Base-by-base conservation (phyloP, 129 eudicot species). In the Calendula officinalis region DNA sequence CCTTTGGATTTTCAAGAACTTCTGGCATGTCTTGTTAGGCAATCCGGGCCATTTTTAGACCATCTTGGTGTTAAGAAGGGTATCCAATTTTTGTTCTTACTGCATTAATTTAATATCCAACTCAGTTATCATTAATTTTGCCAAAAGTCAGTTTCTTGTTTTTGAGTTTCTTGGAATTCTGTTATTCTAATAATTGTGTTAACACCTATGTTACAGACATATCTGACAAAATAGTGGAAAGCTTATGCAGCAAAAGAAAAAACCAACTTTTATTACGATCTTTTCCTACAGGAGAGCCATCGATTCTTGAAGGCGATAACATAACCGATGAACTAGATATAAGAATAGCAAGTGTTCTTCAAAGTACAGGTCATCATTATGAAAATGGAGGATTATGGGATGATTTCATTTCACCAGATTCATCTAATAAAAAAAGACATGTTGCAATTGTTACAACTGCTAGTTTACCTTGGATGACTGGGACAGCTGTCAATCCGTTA, bases 381-480 rank as follows among this genome's bases (percentile, higher is more conserved):
- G 99, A 88, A 51, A 22, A 22, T 22, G 89, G 89, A 60, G 96
- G 95, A 43, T 53, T 88, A 53, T 88, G 95, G 95, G 62, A 81
- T 2, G 85, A 85, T 64, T 43, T 82, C 5, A 42, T 42, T 17
- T 85, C 81, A 66, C 83, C 39, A 9, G 79, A 76, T 10, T 34
- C 40, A 2, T 44, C 88, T 4, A 80, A 85, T 17, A 69, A 76
- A 65, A 81, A 85, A 84, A 77, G 99, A 73, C 96, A 92, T 76
- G 96, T 92, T 30, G 96, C 99, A 62, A 92, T 92, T 34, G 99
- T 92, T 57, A 92, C 99, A 43, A 92, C 99, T 42, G 99, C 99
- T 66, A 88, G 99, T 77, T 89, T 92, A 43, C 99, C 99, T 34
- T 92, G 99, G 99, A 88, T 92, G 99, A 92, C 99, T 6, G 99